Evolutionary conservation across 495 filamentous ascomycete genomes (phyloP).

Genomic region (Penicillium dipodomyicola): DNA sequence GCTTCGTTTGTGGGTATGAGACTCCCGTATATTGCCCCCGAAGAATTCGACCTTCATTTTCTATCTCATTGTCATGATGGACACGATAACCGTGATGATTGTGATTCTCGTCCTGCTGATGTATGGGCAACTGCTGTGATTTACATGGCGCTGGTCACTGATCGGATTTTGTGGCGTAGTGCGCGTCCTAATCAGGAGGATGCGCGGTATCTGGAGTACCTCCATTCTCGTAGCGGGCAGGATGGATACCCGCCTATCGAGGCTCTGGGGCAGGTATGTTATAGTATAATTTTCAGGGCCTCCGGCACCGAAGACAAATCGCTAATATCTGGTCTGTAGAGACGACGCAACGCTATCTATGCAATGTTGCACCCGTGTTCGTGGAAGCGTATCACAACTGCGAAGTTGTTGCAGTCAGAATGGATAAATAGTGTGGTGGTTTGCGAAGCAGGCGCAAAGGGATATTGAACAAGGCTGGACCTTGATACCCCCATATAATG

Average conservation of each 20-base stretch:
- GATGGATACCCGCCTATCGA: conserved; percentile 91
- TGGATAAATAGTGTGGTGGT: conserved; percentile 25
- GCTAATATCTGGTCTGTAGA: conserved; percentile 14
- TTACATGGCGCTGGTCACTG: conserved; percentile 94
- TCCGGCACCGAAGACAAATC: not conserved
- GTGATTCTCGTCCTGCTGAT: conserved; percentile 87
- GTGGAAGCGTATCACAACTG: conserved; percentile 18
- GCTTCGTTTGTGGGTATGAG: conserved; percentile 22
- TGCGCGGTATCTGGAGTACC: conserved; percentile 82
- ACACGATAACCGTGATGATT: conserved; percentile 64
- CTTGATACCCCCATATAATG: not conserved
- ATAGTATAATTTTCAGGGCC: not conserved
- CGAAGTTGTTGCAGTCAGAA: conserved; percentile 20
- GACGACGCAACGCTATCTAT: conserved; percentile 28
- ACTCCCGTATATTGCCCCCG: conserved; percentile 22
- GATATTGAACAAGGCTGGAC: conserved; percentile 7
- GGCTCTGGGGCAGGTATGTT: conserved; percentile 76
- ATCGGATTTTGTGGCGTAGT: conserved; percentile 82
- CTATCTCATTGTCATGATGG: conserved; percentile 45
- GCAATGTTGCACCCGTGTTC: conserved; percentile 28
- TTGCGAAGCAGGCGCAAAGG: conserved; percentile 25
- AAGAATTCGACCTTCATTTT: conserved; percentile 12
- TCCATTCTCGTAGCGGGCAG: conserved; percentile 74
- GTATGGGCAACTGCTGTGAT: conserved; percentile 94
- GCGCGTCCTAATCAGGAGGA: conserved; percentile 80